Evolutionary conservation across 2,329 filamentous ascomycete genomes (phyloP).

Genomic region (Talaromyces sp.): DNA sequence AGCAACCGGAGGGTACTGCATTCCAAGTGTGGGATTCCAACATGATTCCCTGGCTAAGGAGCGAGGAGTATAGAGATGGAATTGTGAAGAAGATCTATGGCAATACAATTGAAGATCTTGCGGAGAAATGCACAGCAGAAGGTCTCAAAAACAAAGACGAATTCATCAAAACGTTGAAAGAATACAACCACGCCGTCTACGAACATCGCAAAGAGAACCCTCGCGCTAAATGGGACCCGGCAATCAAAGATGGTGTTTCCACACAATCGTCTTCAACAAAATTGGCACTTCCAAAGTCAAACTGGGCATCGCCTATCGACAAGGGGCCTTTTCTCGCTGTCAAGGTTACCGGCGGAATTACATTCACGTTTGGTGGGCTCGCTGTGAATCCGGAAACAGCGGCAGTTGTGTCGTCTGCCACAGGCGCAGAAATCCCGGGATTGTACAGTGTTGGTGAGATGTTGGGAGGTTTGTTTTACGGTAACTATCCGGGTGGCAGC

Average conservation of each 20-base stretch:
- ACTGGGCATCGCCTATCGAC: constrained; percentile 59
- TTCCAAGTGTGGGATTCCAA: constrained; percentile 62
- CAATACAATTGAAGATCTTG: constrained; percentile 50
- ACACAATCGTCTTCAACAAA: constrained; percentile 47
- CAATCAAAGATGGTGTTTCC: constrained; percentile 56
- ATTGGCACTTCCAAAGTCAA: constrained; percentile 54
- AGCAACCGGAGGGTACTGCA: constrained; percentile 53
- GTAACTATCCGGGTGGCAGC: constrained; percentile 60
- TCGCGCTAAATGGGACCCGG: constrained; percentile 50
- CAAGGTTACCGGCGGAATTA: constrained; percentile 60
- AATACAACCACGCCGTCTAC: constrained; percentile 56
- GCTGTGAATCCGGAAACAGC: constrained; percentile 51
- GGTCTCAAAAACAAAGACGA: constrained; percentile 43
- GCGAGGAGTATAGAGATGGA: constrained; percentile 59
- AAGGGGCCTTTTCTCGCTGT: constrained; percentile 57
- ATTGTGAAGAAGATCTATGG: constrained; percentile 51
- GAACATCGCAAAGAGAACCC: constrained; percentile 43
- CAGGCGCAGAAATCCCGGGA: constrained; percentile 45
- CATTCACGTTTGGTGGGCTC: constrained; percentile 64
- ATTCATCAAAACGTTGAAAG: constrained; percentile 49
- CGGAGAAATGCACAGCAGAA: constrained; percentile 39
- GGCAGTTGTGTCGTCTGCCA: constrained; percentile 45
- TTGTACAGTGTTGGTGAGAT: constrained; percentile 62
- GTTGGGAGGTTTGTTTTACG: constrained; percentile 59
- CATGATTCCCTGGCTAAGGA: constrained; percentile 48